A percentile compares a stretch with the other conserved stretches of the same genome.
These are phyloP conservation scores for Euphorbia peplus DNA, from an alignment of 345 rosid genomes.

Conservation along the genomic window DNA sequence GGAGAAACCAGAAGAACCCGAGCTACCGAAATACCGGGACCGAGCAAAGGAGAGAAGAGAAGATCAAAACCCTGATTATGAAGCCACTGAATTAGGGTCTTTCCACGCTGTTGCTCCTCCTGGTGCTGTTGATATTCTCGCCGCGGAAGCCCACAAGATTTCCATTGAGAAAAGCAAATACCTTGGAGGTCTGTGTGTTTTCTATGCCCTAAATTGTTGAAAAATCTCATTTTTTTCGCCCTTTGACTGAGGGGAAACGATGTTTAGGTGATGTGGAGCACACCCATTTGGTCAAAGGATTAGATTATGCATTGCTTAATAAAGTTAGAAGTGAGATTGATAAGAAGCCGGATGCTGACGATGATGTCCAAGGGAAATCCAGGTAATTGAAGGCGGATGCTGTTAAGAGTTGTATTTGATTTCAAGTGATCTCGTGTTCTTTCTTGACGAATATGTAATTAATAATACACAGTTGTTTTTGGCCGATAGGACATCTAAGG, in stretches of 20 bases:
- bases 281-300: conserved; percentile 95
- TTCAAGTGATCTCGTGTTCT: too few species aligned
- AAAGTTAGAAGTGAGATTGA: conserved; percentile 93
- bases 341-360: conserved; percentile 76
- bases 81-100: conserved; percentile 71
- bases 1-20: conserved; percentile 84
- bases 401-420: too few species aligned
- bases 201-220: background rate
- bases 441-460: background rate
- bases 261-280: conserved; percentile 88
- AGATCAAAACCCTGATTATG: conserved; percentile 96
- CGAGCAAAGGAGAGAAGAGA: conserved; percentile 97
- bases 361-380: conserved; percentile 56
- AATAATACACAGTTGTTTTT: background rate
- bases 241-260: conserved; percentile 1
- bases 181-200: conserved; percentile 77
- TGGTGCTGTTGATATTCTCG: conserved; percentile 63
- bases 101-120: conserved; percentile 99
- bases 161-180: conserved; percentile 98
- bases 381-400: conserved; percentile 60
- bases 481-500: conserved; percentile 52
- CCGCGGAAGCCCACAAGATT: conserved; percentile 76
- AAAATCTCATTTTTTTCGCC: background rate
- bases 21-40: conserved; percentile 73
- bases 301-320: conserved; percentile 88